Base-by-base conservation (phyloP, 345 rosid genomes). In the Erodium maritimum region DNA sequence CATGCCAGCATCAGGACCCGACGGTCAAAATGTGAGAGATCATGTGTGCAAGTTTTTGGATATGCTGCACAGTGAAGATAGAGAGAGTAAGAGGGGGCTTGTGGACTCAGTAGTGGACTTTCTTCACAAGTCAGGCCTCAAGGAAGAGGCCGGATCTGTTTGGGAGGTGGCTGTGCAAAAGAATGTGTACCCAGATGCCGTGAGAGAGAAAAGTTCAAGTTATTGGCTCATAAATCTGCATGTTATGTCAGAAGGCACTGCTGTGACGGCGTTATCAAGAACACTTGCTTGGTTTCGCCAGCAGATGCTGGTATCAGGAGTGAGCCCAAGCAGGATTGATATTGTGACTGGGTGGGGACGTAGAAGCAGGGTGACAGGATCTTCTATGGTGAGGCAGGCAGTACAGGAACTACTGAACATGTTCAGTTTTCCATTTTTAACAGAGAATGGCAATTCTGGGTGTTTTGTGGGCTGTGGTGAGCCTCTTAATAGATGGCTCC, bases 271-370 rank as follows among this genome's bases (percentile, higher is more conserved):
- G 0, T 67, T 91, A 34, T 84, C 90, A 3, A 80, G 93, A 73
- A 88, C 95, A 5, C 89, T 88, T 9, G 90, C 98, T 63, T 86
- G 96, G 91, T 86, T 91, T 66, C 88, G 88, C 22, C 85, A 61
- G 22, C 75, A 82, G 78, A 78, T 86, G 90, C 72, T 91, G 23
- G 60, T 65, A 10, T 84, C 88, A 0, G 96, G 96, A 16, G 53
- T 81, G 53, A 62, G 77, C 48, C 97, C 97, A 8, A 67, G 75
- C 52, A 72, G 95, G 63, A 88, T 86, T 19, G 95, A 88, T 75
- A 88, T 91, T 70, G 88, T 91, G 54, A 91, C 97, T 25, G 97
- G 96, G 20, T 91, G 97, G 95, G 96, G 97, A n/a, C 72, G 96
- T 51, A 83, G 88, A 17, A 91, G 97, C 77, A 77, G 85, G 78